Evolutionary conservation across 805 yeast species (phyloP).

Genomic region (Yamadazyma ubonensis): DNA sequence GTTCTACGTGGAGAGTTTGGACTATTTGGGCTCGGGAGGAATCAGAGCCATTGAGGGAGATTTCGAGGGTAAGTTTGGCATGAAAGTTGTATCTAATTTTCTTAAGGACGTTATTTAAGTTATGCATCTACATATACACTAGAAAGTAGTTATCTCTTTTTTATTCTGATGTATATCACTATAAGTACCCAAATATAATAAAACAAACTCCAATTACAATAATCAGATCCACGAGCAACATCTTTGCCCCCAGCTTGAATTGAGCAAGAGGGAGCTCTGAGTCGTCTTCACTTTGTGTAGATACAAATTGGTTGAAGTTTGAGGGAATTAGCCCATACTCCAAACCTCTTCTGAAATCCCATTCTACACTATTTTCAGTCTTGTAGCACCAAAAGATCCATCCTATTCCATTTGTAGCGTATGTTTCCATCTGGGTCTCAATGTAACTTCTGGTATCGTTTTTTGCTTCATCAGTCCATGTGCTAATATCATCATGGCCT

Average conservation of each 20-base stretch:
- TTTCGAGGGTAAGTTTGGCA: conserved; percentile 20
- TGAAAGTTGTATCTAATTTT: conserved; percentile 9
- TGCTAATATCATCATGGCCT: conserved; percentile 31
- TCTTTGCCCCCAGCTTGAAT: too few species aligned
- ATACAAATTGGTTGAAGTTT: neutral
- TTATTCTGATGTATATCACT: too few species aligned
- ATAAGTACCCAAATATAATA: too few species aligned
- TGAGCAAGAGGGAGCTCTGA: too few species aligned
- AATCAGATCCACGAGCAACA: too few species aligned
- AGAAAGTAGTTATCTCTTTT: neutral
- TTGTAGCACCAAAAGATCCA: conserved; percentile 76
- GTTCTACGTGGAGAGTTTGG: conserved; percentile 35
- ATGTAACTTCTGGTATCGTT: conserved; percentile 50
- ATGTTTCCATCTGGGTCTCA: conserved; percentile 60
- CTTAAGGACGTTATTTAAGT: neutral
- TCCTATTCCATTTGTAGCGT: conserved; percentile 44
- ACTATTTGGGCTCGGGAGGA: conserved; percentile 25
- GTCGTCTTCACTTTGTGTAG: too few species aligned
- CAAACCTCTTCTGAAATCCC: conserved; percentile 63
- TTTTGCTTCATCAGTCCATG: conserved; percentile 46
- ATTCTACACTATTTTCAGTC: conserved; percentile 64
- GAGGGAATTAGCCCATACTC: conserved; percentile 25
- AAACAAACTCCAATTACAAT: too few species aligned
- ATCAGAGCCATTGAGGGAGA: conserved; percentile 24
- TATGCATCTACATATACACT: too few species aligned